A percentile compares a stretch with the other conserved stretches of the same genome.
Conservation (phyloP, 108 stramenopile genomes). For the Nitzschia sp. region DNA sequence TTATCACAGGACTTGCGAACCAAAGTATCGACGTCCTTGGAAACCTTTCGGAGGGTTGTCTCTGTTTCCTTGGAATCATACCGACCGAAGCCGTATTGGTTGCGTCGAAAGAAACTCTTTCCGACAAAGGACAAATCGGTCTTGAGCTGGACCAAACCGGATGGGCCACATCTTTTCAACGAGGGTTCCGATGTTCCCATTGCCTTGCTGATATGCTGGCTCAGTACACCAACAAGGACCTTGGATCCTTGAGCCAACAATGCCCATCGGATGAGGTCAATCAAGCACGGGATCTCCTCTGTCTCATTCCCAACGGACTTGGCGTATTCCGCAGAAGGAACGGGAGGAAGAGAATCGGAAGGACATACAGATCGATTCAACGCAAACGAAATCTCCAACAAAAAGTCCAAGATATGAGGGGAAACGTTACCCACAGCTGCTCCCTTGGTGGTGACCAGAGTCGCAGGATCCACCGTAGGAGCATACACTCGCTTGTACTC, state of each 20-base stretch:
- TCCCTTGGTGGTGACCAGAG: slow-evolving; percentile 1
- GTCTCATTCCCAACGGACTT: slow-evolving; percentile 53
- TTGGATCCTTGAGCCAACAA: slow-evolving; percentile 46
- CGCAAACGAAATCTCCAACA: slow-evolving; percentile 59
- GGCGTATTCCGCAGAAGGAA: slow-evolving; percentile 70
- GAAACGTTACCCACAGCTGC: slow-evolving; percentile 65
- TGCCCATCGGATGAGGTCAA: slow-evolving; percentile 60
- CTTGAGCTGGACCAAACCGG: slow-evolving; percentile 61
- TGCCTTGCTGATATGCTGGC: slow-evolving; percentile 4
- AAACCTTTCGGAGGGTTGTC: slow-evolving; percentile 13
- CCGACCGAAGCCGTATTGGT: slow-evolving; percentile 26
- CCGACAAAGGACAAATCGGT: slow-evolving; percentile 38
- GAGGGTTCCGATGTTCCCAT: slow-evolving; percentile 2
- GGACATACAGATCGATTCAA: slow-evolving; percentile 80
- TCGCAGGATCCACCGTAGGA: slow-evolving; percentile 4
- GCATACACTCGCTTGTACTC: slow-evolving; percentile 66
- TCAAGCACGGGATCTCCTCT: slow-evolving; percentile 55
- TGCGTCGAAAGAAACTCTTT: slow-evolving; percentile 29
- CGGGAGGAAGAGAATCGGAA: slow-evolving; percentile 78
- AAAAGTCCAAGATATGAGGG: slow-evolving; percentile 61
- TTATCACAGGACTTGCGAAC: slow-evolving; percentile 13
- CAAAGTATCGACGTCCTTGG: slow-evolving; percentile 22
- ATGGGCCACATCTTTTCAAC: slow-evolving; percentile 38
- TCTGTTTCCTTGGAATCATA: background rate
- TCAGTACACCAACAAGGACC: slow-evolving; percentile 25